These are phyloP conservation scores for Austroboletus novae-zelandiae DNA, from an alignment of 1,284 basidiomycete species.

Conservation along the genomic window DNA sequence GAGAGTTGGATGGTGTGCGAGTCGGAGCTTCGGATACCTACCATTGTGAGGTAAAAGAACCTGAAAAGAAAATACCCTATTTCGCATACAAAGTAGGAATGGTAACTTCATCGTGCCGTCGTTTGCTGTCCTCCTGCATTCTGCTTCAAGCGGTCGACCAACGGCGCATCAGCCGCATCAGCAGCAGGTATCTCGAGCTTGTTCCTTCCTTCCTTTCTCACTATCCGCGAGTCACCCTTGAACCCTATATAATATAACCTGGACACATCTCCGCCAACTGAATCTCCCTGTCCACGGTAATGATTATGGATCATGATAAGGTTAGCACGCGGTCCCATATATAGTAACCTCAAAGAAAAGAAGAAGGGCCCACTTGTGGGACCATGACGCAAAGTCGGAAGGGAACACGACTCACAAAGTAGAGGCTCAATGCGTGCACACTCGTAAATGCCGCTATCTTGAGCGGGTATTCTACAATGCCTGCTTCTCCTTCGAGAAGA, in stretches of 20 bases:
- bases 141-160: constrained; percentile 61
- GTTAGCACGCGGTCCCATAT: constrained; percentile 14
- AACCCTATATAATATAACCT: constrained; percentile 79
- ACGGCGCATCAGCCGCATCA: constrained; percentile 62
- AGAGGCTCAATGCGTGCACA: constrained; percentile 68
- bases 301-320: constrained; percentile 17
- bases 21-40: too few species aligned
- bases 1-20: too few species aligned
- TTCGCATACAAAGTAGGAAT: constrained; percentile 3
- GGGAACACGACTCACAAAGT: constrained; percentile 58
- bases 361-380: constrained; percentile 9
- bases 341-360: constrained; percentile 21
- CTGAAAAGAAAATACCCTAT: constrained; percentile 5
- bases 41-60: too few species aligned
- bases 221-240: constrained; percentile 65
- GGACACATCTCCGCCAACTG: constrained; percentile 59
- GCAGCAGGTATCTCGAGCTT: constrained; percentile 70
- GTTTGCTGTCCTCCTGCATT: constrained; percentile 41
- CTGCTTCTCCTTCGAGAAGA: constrained; percentile 65
- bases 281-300: constrained; percentile 49
- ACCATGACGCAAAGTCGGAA: neutral
- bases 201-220: constrained; percentile 56
- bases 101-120: constrained; percentile 22
- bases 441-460: constrained; percentile 73
- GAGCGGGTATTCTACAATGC: constrained; percentile 73